These are phyloP conservation scores for Colletotrichum incanum DNA, from an alignment of 2,329 filamentous ascomycete genomes.

Conservation along the genomic window DNA sequence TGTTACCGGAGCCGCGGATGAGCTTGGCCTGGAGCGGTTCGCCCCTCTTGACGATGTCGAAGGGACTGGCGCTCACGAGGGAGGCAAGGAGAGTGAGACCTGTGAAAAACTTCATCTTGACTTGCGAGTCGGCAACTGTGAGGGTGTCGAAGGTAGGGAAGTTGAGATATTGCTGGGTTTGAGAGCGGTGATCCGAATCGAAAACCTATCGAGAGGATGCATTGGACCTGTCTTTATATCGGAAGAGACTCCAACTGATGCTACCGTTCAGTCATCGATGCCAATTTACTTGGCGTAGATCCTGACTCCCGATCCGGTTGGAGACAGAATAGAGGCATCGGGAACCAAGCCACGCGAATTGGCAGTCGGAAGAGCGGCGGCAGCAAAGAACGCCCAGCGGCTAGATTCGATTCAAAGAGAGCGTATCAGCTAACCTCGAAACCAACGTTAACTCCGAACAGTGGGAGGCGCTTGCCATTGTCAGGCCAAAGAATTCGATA, in stretches of 20 bases:
- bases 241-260: not conserved
- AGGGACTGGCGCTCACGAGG: conserved; percentile 52
- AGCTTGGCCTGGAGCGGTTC: conserved; percentile 54
- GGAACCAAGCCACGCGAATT: conserved; percentile 22
- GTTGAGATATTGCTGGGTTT: conserved; percentile 10
- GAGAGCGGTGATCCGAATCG: conserved; percentile 4
- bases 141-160: conserved; percentile 10
- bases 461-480: conserved; percentile 22
- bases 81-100: conserved; percentile 54
- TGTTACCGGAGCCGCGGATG: conserved; percentile 61
- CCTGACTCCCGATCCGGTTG: conserved; percentile 10
- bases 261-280: not conserved
- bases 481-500: not conserved
- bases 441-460: not conserved
- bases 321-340: conserved; percentile 1
- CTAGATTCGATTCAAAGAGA: conserved; percentile 7
- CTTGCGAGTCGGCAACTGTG: conserved; percentile 6
- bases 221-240: conserved; percentile 27
- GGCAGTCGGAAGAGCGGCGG: not conserved
- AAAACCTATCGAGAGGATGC: conserved; percentile 2
- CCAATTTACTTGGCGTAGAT: not conserved
- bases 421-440: not conserved
- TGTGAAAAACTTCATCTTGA: conserved; percentile 56
- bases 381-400: not conserved
- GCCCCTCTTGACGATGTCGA: conserved; percentile 51